These are phyloP conservation scores for Termitomyces sp. DNA, from an alignment of 768 basidiomycete genomes.

Conservation along the genomic window DNA sequence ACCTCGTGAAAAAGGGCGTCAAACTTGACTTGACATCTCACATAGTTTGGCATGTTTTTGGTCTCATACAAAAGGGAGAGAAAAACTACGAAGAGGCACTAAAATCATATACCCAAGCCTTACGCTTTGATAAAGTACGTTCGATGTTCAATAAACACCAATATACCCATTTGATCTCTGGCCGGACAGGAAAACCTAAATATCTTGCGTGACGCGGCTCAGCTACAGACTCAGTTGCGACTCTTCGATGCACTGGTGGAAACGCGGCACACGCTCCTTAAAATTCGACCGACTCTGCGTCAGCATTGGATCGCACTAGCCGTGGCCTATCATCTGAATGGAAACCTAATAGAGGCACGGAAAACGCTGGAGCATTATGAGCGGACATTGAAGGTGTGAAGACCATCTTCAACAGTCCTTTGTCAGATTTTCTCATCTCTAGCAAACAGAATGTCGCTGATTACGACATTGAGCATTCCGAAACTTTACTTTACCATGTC, in stretches of 20 bases:
- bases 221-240: conserved; percentile 84
- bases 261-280: conserved; percentile 76
- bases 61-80: conserved; percentile 89
- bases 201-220: conserved; percentile 85
- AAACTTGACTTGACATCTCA: conserved; percentile 80
- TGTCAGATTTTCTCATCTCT: neutral
- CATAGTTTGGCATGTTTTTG: conserved; percentile 98
- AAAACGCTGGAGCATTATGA: conserved; percentile 71
- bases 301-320: conserved; percentile 89
- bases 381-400: conserved; percentile 59
- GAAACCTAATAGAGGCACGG: conserved; percentile 64
- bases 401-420: neutral
- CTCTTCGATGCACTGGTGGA: conserved; percentile 74
- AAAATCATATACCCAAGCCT: conserved; percentile 86
- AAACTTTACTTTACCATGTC: conserved; percentile 75
- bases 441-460: conserved; percentile 58
- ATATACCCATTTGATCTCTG: conserved; percentile 2
- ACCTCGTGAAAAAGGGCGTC: conserved; percentile 80
- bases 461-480: conserved; percentile 80
- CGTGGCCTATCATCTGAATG: conserved; percentile 82
- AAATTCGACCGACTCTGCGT: conserved; percentile 73
- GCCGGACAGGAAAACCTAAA: conserved; percentile 81
- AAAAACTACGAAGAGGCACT: conserved; percentile 93
- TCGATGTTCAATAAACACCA: neutral
- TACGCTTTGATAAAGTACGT: conserved; percentile 82